These are phyloP conservation scores for Saccharomyces pastorianus DNA, from an alignment of 1,139 yeast species.

Conservation along the genomic window DNA sequence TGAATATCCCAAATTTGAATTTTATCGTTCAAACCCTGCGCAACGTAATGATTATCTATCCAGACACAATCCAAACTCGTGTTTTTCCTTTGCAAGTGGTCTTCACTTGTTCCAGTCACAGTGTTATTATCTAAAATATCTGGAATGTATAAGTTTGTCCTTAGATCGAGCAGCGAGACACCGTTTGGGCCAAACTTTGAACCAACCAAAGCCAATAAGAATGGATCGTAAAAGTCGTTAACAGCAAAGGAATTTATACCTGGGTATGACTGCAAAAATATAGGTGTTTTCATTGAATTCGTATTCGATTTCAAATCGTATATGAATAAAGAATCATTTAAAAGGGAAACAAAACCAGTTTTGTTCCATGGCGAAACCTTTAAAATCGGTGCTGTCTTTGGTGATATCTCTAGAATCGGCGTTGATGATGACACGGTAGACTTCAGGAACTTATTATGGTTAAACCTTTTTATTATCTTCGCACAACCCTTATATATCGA, in stretches of 20 bases:
- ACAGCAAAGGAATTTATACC: conserved; percentile 21
- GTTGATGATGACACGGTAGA: conserved; percentile 5
- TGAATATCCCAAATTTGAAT: conserved; percentile 26
- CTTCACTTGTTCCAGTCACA: neutral
- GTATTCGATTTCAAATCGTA: conserved; percentile 17
- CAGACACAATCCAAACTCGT: conserved; percentile 19
- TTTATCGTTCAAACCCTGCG: conserved; percentile 16
- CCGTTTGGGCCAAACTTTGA: conserved; percentile 22
- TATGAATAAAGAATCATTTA: conserved; percentile 26
- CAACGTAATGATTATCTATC: conserved; percentile 21
- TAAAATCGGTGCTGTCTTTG: conserved; percentile 17
- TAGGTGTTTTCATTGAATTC: conserved; percentile 16
- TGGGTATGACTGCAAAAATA: conserved; percentile 19
- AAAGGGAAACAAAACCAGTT: conserved; percentile 20
- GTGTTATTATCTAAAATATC: conserved; percentile 5
- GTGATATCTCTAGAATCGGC: conserved; percentile 1
- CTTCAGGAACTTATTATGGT: conserved; percentile 22
- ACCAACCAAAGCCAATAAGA: conserved; percentile 20
- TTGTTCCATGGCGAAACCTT: conserved; percentile 17
- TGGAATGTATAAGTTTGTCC: conserved; percentile 16
- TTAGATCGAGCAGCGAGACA: conserved; percentile 21
- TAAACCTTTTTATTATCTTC: conserved; percentile 22
- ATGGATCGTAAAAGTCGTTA: conserved; percentile 13
- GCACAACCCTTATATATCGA: conserved; percentile 20
- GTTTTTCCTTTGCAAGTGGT: neutral